Base-by-base conservation (phyloP, 306 rosid genomes). In the Trifolium pratense region DNA sequence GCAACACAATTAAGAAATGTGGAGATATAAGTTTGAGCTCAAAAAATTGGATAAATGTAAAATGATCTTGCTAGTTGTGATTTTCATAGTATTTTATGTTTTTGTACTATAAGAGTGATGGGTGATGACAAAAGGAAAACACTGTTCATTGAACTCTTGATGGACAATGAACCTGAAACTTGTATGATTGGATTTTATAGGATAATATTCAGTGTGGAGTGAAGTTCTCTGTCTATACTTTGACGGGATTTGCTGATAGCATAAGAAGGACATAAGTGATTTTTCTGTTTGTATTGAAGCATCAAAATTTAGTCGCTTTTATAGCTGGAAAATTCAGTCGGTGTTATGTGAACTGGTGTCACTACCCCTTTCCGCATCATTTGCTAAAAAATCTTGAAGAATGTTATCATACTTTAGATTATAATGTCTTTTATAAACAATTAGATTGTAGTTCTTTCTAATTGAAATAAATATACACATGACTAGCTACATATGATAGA, bases 261-360 rank as follows among this genome's bases (percentile, higher is more conserved):
- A 65, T 49, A 3, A 65, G 32, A 23, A 29, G 23, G 26, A 64
- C 18, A 37, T 2, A 25, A 31, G 15, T 34, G 37, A 55, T 75
- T 76, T 51, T 57, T 73, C 8, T 70, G 42, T 66, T 31, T 67
- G 46, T 69, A 56, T 66, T 18, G 68, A 68, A 61, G 62, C 48
- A 21, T 80, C 17, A 42, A 67, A 61, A 25, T 23, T n/a, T n/a
- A n/a, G n/a, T n/a, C n/a, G n/a, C n/a, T n/a, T n/a, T n/a, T n/a
- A n/a, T n/a, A n/a, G n/a, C n/a, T n/a, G n/a, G n/a, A n/a, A n/a
- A n/a, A n/a, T n/a, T n/a, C n/a, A n/a, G n/a, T n/a, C n/a, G n/a
- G n/a, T n/a, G n/a, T n/a, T n/a, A n/a, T n/a, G n/a, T n/a, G n/a
- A n/a, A n/a, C n/a, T n/a, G n/a, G n/a, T n/a, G n/a, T n/a, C n/a